Percentiles rank a stretch among this genome's conserved stretches.
phyloP scores from a whole-genome alignment of 1,139 yeast species.

The Wickerhamiella infanticola region DNA sequence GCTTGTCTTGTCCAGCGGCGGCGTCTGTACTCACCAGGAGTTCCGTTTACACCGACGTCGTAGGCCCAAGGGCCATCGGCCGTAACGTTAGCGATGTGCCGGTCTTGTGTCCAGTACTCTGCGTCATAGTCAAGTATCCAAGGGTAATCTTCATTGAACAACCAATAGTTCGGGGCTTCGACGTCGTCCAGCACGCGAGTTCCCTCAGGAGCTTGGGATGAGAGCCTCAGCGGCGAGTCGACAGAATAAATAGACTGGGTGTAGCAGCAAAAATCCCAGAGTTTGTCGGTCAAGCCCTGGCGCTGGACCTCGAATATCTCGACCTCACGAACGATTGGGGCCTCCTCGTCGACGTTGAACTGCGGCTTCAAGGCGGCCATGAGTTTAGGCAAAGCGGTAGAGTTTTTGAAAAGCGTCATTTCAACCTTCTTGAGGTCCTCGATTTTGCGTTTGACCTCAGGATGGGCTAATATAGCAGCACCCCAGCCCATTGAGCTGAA shows the following conservation, averaged over 20 bases:
- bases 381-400: conserved; percentile 16
- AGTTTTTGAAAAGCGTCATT: conserved; percentile 10
- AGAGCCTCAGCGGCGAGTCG: conserved; percentile 34
- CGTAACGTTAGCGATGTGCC: conserved; percentile 26
- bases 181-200: conserved; percentile 41
- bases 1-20: conserved; percentile 24
- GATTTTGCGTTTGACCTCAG: conserved; percentile 18
- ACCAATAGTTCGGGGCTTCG: conserved; percentile 61
- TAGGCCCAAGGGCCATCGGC: conserved; percentile 32
- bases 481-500: conserved; percentile 31
- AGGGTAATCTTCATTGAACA: conserved; percentile 39
- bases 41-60: conserved; percentile 26
- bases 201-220: conserved; percentile 56
- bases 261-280: conserved; percentile 43
- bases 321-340: conserved; percentile 33
- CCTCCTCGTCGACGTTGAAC: conserved; percentile 47
- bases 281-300: conserved; percentile 42
- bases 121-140: conserved; percentile 56
- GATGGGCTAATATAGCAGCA: conserved; percentile 19
- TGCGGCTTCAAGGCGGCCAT: conserved; percentile 28
- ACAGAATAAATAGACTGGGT: conserved; percentile 38
- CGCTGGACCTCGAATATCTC: conserved; percentile 66
- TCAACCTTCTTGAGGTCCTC: conserved; percentile 14
- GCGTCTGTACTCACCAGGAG: conserved; percentile 27
- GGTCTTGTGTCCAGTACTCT: conserved; percentile 35